Percentiles rank a stretch among this genome's conserved stretches.
phyloP scores from a whole-genome alignment of 345 rosid genomes.

The Murraya paniculata region DNA sequence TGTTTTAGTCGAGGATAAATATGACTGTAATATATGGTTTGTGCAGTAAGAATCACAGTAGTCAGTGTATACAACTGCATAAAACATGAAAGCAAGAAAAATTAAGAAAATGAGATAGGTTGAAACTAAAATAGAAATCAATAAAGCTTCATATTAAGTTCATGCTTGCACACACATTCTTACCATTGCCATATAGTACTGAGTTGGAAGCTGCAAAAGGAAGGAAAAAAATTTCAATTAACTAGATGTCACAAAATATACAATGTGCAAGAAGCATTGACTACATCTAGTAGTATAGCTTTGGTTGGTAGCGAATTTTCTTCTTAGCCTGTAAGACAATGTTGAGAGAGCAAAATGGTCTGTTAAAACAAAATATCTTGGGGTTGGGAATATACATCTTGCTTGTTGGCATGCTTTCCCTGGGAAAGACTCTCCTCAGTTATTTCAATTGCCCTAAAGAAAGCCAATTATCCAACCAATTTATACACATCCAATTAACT shows the following conservation, averaged over 20 bases:
- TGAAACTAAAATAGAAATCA: not conserved
- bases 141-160: not conserved
- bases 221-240: conserved; percentile 18
- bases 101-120: not conserved
- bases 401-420: not conserved
- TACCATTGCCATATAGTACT: conserved; percentile 80
- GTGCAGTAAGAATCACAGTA: conserved; percentile 48
- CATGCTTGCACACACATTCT: not conserved
- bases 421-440: not conserved
- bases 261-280: not conserved
- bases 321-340: not conserved
- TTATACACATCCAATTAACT: not conserved
- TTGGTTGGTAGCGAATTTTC: not conserved
- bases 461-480: not conserved
- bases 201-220: conserved; percentile 85
- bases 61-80: conserved; percentile 65
- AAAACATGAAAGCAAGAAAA: conserved; percentile 15
- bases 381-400: not conserved
- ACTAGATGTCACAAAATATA: conserved; percentile 2
- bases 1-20: conserved; percentile 46
- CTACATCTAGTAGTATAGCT: not conserved
- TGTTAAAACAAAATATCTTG: not conserved
- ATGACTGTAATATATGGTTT: conserved; percentile 67
- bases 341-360: not conserved
- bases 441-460: not conserved